Percentiles rank a stretch among this genome's conserved stretches.
phyloP scores from a whole-genome alignment of 2,329 filamentous ascomycete genomes.

The Setomelanomma holmii region DNA sequence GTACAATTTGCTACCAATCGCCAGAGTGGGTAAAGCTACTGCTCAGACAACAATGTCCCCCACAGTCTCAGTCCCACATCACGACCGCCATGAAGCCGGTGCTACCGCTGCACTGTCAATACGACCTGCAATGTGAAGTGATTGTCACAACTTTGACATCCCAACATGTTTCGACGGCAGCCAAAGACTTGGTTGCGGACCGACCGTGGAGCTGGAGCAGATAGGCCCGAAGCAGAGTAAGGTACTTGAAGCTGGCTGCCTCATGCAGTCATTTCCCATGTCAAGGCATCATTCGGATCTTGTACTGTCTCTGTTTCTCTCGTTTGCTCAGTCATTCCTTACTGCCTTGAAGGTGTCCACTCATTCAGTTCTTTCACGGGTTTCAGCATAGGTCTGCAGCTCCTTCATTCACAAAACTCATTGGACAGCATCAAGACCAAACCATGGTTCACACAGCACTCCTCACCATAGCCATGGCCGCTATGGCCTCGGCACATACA shows the following conservation, averaged over 20 bases:
- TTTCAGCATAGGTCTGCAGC: constrained; percentile 5
- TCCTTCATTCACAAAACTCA: neutral
- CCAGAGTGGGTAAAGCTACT: neutral
- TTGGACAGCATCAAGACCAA: neutral
- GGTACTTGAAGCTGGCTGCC: neutral
- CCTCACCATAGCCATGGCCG: constrained; percentile 12
- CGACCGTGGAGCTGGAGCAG: neutral
- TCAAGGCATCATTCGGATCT: neutral
- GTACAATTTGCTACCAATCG: constrained; percentile 1
- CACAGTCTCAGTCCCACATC: constrained; percentile 1
- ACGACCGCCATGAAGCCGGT: neutral
- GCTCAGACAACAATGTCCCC: neutral
- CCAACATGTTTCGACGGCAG: constrained; percentile 6
- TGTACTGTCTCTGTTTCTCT: constrained; percentile 1
- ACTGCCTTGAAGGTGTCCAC: constrained; percentile 23
- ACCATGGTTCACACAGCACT: constrained; percentile 19
- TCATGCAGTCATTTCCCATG: neutral
- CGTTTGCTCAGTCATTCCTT: constrained; percentile 1
- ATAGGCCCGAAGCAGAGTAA: neutral
- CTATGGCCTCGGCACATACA: constrained; percentile 42
- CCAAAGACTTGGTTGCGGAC: constrained; percentile 4
- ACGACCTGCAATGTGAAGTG: neutral
- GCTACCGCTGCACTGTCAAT: neutral
- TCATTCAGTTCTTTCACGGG: constrained; percentile 7
- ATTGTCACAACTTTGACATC: constrained; percentile 2